phyloP scores from a whole-genome alignment of 1,284 basidiomycete genomes.

The Cutaneotrichosporon sp. region DNA sequence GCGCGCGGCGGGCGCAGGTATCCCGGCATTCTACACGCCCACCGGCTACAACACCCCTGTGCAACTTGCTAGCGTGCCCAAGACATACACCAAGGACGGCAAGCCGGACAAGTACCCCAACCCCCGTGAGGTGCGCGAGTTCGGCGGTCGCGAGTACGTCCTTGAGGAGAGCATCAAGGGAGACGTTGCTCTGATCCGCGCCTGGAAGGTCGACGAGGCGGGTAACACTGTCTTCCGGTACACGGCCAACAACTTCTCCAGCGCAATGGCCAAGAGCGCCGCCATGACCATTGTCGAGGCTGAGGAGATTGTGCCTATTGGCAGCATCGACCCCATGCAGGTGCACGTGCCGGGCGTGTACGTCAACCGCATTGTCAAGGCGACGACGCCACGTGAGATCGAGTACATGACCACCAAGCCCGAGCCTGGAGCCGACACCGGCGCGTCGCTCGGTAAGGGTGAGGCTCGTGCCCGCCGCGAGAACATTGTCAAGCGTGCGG shows the following conservation, averaged over 20 bases:
- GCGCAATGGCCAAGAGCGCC: constrained; percentile 83
- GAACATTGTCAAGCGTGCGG: constrained; percentile 68
- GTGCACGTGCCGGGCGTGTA: constrained; percentile 82
- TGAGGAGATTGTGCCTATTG: constrained; percentile 85
- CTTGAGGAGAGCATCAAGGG: constrained; percentile 83
- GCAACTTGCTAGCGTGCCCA: constrained; percentile 20
- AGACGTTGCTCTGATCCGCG: constrained; percentile 84
- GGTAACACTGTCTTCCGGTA: constrained; percentile 85
- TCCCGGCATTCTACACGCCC: constrained; percentile 93
- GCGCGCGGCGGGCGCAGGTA: constrained; percentile 87
- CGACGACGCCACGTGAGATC: constrained; percentile 75
- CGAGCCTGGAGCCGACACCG: constrained; percentile 33
- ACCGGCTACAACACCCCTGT: constrained; percentile 65
- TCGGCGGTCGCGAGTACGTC: constrained; percentile 78
- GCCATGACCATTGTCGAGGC: constrained; percentile 84
- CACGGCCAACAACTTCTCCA: constrained; percentile 82
- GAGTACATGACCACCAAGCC: constrained; percentile 64
- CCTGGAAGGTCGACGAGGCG: constrained; percentile 92
- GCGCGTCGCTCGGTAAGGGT: constrained; percentile 50
- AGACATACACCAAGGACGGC: constrained; percentile 66
- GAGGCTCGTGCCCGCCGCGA: constrained; percentile 57
- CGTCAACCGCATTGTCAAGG: constrained; percentile 78
- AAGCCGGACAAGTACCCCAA: constrained; percentile 64
- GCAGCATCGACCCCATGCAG: constrained; percentile 75
- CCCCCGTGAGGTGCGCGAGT: constrained; percentile 73